These are phyloP conservation scores for Sonneratia alba DNA, from an alignment of 345 rosid species.

Conservation along the genomic window DNA sequence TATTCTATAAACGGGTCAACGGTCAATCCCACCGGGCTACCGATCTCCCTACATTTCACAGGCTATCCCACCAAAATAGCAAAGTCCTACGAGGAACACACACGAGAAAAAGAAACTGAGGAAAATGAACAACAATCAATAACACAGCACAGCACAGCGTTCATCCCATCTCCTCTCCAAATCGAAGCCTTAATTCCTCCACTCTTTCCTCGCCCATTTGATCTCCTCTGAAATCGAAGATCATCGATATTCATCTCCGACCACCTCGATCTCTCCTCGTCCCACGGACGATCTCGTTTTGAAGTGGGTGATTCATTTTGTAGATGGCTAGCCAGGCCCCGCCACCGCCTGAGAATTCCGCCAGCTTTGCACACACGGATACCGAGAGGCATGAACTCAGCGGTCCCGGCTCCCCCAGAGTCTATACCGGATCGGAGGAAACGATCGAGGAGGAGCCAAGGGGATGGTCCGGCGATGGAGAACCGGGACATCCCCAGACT, in stretches of 20 bases:
- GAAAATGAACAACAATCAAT: not conserved
- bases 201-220: not conserved
- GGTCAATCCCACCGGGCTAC: slow-evolving; percentile 1
- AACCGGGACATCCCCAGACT: not conserved
- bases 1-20: slow-evolving; percentile 7
- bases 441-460: not conserved
- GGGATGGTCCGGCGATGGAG: slow-evolving; percentile 1
- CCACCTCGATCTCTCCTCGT: not conserved
- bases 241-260: not conserved
- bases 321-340: not conserved
- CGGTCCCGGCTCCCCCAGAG: slow-evolving; percentile 5
- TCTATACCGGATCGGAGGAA: not conserved
- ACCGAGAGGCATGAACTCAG: not conserved
- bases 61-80: slow-evolving; percentile 1
- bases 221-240: not conserved
- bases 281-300: not conserved
- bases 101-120: not conserved
- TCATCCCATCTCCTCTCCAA: not conserved
- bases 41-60: slow-evolving; percentile 6
- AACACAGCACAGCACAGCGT: not conserved
- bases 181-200: not conserved
- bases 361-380: slow-evolving; percentile 16
- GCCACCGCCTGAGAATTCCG: slow-evolving; percentile 19
- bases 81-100: not conserved
- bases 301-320: too few relatives aligned